These are phyloP conservation scores for Volvariella volvacea DNA, from an alignment of 1,284 basidiomycete genomes.

Conservation along the genomic window DNA sequence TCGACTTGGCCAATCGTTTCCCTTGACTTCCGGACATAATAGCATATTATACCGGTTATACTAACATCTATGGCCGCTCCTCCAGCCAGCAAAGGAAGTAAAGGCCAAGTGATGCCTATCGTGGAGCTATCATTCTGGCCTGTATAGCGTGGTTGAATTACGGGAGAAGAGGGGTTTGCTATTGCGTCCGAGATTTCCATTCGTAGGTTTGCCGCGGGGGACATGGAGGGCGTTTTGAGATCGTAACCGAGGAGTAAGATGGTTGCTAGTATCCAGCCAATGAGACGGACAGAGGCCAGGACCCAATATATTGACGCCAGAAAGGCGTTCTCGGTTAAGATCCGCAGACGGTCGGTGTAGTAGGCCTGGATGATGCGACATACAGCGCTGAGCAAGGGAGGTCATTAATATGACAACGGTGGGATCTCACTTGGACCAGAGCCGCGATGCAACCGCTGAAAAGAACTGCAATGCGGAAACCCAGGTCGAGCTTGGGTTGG, in stretches of 20 bases:
- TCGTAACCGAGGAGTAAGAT: too few relatives aligned
- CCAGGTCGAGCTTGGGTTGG: not conserved
- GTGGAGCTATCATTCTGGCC: too few relatives aligned
- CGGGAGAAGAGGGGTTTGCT: constrained; percentile 7
- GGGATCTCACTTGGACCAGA: constrained; percentile 12
- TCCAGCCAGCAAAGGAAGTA: constrained; percentile 14
- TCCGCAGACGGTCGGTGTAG: constrained; percentile 15
- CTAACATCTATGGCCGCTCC: constrained; percentile 14
- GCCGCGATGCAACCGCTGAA: not conserved
- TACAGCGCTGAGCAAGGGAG: not conserved
- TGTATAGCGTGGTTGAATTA: too few relatives aligned
- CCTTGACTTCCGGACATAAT: not conserved
- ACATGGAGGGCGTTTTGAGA: too few relatives aligned
- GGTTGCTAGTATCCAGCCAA: constrained; percentile 9
- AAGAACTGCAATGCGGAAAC: not conserved
- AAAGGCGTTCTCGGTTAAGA: constrained; percentile 9
- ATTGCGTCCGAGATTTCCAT: constrained; percentile 7
- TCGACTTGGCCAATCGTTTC: not conserved
- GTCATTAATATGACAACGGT: too few relatives aligned
- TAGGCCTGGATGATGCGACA: constrained; percentile 10
- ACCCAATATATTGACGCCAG: constrained; percentile 12
- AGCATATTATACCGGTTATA: not conserved
- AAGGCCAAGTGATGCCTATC: too few relatives aligned
- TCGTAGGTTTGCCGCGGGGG: too few relatives aligned
- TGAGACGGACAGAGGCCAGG: constrained; percentile 11